phyloP scores from a whole-genome alignment of 176 grass and related monocot genomes.

The Urochloa ruziziensis region DNA sequence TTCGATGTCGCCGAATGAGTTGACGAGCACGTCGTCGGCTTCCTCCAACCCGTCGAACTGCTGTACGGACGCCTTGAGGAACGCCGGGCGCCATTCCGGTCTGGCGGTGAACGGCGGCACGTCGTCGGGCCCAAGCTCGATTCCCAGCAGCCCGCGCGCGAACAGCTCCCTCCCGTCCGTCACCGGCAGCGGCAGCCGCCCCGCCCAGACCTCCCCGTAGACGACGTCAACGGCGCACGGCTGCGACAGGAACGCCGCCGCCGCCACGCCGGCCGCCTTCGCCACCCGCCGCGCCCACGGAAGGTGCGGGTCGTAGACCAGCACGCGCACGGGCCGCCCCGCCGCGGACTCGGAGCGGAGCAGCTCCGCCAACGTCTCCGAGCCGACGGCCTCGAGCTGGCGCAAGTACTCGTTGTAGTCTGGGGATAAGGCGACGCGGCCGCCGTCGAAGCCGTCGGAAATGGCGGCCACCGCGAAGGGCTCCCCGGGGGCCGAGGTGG shows the following conservation, averaged over 20 bases:
- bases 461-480: constrained; percentile 30
- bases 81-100: background rate
- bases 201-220: constrained; percentile 33
- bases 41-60: constrained; percentile 27
- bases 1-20: constrained; percentile 22
- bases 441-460: constrained; percentile 39
- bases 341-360: background rate
- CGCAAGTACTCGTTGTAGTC: background rate
- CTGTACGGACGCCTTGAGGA: background rate
- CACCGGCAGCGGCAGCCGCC: background rate
- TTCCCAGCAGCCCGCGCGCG: background rate
- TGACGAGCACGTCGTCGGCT: constrained; percentile 31
- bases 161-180: background rate
- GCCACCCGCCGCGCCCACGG: constrained; percentile 17
- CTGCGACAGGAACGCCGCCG: constrained; percentile 25
- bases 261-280: background rate
- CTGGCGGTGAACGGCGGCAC: constrained; percentile 23
- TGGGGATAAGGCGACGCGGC: background rate
- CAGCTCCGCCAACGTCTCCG: constrained; percentile 8
- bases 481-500: background rate
- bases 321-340: background rate
- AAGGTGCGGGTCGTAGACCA: constrained; percentile 35
- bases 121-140: background rate
- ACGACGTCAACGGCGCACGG: background rate
- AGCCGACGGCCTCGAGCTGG: background rate